phyloP scores from a whole-genome alignment of 75 land plant species.

The Selaginella moellendorffii region DNA sequence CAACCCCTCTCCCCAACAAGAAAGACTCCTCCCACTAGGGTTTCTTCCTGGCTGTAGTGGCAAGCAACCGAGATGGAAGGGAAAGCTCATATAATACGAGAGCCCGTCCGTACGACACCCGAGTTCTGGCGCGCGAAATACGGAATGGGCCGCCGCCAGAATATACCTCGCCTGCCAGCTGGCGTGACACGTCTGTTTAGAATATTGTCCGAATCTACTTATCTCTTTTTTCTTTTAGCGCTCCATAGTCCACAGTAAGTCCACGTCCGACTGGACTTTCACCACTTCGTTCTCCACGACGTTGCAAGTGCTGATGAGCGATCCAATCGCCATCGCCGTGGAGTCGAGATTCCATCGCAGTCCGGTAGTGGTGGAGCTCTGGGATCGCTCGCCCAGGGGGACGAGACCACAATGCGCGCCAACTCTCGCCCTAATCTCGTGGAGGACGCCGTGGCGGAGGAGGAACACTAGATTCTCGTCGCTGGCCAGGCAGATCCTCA shows the following conservation, averaged over 20 bases:
- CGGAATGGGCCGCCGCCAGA: too few species aligned
- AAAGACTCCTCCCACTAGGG: too few species aligned
- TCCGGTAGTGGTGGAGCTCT: slow-evolving; percentile 73
- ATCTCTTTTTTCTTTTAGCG: too few species aligned
- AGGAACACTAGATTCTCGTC: slow-evolving; percentile 69
- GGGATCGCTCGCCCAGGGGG: slow-evolving; percentile 61
- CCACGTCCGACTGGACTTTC: slow-evolving; percentile 67
- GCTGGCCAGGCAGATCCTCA: slow-evolving; percentile 61
- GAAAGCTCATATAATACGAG: too few species aligned
- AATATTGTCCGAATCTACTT: too few species aligned
- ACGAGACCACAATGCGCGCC: slow-evolving; percentile 95
- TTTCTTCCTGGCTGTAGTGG: too few species aligned
- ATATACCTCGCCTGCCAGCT: too few species aligned
- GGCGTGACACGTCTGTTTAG: too few species aligned
- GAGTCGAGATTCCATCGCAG: slow-evolving; percentile 80
- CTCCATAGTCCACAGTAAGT: slow-evolving; percentile 82
- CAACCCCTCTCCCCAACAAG: too few species aligned
- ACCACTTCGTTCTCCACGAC: slow-evolving; percentile 36
- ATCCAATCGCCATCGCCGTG: slow-evolving; percentile 63
- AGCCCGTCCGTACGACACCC: neutral
- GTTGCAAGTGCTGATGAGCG: slow-evolving; percentile 72
- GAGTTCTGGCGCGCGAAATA: neutral
- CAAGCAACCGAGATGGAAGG: too few species aligned
- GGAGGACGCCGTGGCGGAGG: slow-evolving; percentile 47
- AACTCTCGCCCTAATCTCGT: slow-evolving; percentile 50